Evolutionary conservation across 495 filamentous ascomycete species (phyloP), one percentile per base, ranked within the genome.

Genomic region (Rostrohypoxylon terebratum): DNA sequence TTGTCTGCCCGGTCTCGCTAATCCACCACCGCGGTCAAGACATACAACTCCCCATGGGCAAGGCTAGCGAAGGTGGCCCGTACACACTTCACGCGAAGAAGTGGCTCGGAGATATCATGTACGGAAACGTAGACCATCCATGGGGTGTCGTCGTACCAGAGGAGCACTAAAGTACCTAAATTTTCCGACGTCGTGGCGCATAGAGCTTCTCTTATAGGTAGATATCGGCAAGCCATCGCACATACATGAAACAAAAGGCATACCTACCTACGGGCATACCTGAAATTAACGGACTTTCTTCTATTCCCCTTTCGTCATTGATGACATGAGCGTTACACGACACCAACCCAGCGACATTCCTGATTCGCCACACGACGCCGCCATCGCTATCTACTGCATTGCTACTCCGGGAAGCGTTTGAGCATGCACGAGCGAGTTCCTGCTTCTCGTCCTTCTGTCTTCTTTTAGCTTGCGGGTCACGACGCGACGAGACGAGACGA

Each of bases 51-150:
- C 85, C 90, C 40, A 88, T 90, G 80, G 83, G 77, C 20, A 86
- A 88, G 59, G 84, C 79, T 13, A 85, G 85, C 50, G 83, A 88
- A 60, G 86, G 82, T 28, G 92, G 91, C 20, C 62, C 66, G 0
- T 93, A 93, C 79, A 90, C 93, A 2, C 79, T 82, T 45, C 80
- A 87, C 75, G 81, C 97, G 78, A 97, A 95, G 86, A 81, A 79
- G 2, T 96, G 92, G 92, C 82, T 97, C 62, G 82, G 82, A 77
- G 88, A 90, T 45, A 95, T 97, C 78, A 96, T 96, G 92, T 97
- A 89, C 79, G 94, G 94, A 59, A 90, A 88, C 72, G 90, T 89
- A 77, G 77, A 89, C 58, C 92, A 97, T 74, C 88, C 91, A 57
- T 97, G 94, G 94, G 89, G 88, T 23, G 85, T 93, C 66, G 86